Percentiles rank a stretch among this genome's conserved stretches.
Conservation (phyloP, 805 yeast genomes). For the Saccharomycopsis synnaedendra region DNA sequence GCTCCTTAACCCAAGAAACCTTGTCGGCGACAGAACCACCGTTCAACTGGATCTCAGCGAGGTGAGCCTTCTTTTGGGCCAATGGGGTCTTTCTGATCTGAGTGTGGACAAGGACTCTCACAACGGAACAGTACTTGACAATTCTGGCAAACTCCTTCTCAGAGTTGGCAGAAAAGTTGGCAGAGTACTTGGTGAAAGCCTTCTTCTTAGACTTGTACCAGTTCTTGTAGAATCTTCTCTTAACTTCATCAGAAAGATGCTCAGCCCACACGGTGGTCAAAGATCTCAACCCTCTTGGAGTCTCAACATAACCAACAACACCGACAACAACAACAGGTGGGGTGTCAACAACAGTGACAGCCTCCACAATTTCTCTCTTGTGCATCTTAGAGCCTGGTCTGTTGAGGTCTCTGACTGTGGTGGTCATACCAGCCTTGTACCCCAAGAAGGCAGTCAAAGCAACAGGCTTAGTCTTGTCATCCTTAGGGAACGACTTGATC, state of each 20-base stretch:
- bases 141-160: constrained; percentile 98
- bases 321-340: constrained; percentile 99
- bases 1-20: constrained; percentile 97
- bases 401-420: constrained; percentile 99
- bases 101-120: constrained; percentile 99
- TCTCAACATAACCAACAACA: constrained; percentile 99
- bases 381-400: constrained; percentile 99
- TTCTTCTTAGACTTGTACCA: constrained; percentile 99
- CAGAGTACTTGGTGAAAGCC: constrained; percentile 99
- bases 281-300: constrained; percentile 99
- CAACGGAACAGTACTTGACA: constrained; percentile 95
- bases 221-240: constrained; percentile 99
- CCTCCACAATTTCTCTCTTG: constrained; percentile 99
- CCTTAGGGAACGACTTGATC: constrained; percentile 99
- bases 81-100: constrained; percentile 99
- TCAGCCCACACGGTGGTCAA: constrained; percentile 99
- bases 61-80: constrained; percentile 98
- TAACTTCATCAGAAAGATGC: constrained; percentile 97
- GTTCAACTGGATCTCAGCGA: constrained; percentile 98
- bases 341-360: constrained; percentile 97
- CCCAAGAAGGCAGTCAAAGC: constrained; percentile 99
- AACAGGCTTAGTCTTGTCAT: constrained; percentile 94
- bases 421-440: constrained; percentile 99
- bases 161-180: constrained; percentile 90
- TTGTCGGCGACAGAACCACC: constrained; percentile 98